A percentile compares a stretch with the other conserved stretches of the same genome.
Conservation (phyloP, 805 yeast genomes). For the Blastobotrys terrestris region DNA sequence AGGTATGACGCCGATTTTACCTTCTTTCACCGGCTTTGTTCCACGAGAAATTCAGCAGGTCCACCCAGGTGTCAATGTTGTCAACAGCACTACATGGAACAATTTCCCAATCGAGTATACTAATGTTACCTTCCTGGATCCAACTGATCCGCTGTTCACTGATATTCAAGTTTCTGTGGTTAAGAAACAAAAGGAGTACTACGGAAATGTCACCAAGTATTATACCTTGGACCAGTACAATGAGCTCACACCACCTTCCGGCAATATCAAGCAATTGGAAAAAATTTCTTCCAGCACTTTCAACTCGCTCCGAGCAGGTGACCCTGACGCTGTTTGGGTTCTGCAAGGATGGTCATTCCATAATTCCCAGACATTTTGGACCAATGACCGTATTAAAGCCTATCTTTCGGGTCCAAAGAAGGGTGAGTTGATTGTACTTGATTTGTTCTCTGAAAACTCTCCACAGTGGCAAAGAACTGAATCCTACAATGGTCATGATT, state of each 20-base stretch:
- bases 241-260: conserved; percentile 12
- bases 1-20: conserved; percentile 16
- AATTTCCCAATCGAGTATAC: conserved; percentile 9
- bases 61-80: conserved; percentile 11
- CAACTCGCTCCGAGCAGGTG: conserved; percentile 1
- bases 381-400: conserved; percentile 8
- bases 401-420: conserved; percentile 12
- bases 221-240: conserved; percentile 15
- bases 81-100: conserved; percentile 8
- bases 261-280: conserved; percentile 7
- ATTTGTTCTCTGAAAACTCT: conserved; percentile 12
- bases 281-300: conserved; percentile 10
- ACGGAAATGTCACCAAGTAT: conserved; percentile 9
- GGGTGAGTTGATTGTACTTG: conserved; percentile 12
- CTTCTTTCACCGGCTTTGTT: conserved; percentile 15
- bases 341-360: conserved; percentile 15
- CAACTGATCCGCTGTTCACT: conserved; percentile 10
- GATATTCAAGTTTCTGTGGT: conserved; percentile 8
- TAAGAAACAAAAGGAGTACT: conserved; percentile 5
- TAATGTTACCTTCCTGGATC: conserved; percentile 13
- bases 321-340: conserved; percentile 13
- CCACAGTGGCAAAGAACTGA: conserved; percentile 12
- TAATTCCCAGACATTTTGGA: conserved; percentile 8
- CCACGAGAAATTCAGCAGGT: conserved; percentile 4
- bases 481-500: conserved; percentile 13